Evolutionary conservation across 371 early-diverging fungal species (phyloP).

Genomic region (Nosema muscidifuracis): DNA sequence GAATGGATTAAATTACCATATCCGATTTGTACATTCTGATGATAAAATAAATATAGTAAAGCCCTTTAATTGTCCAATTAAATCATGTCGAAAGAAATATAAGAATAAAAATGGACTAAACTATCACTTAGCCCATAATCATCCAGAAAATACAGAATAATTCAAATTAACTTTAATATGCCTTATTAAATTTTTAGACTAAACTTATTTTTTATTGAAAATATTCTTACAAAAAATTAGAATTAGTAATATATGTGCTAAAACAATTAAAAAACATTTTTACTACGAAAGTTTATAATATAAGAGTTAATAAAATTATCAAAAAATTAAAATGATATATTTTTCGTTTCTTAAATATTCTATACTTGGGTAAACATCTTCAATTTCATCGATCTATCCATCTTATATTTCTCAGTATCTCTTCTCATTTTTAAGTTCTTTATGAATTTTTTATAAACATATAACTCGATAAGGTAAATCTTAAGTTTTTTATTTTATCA

Average conservation of each 20-base stretch:
- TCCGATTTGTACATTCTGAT: conserved; percentile 59
- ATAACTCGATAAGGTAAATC: conserved; percentile 52
- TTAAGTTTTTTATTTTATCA: conserved; percentile 37
- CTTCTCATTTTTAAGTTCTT: conserved; percentile 62
- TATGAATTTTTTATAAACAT: conserved; percentile 50
- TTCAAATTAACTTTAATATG: too few species aligned
- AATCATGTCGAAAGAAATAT: conserved; percentile 80
- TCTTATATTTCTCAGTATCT: conserved; percentile 15
- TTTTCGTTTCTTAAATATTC: too few species aligned
- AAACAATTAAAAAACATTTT: too few species aligned
- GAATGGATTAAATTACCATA: conserved; percentile 64
- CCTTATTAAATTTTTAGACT: too few species aligned
- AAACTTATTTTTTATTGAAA: too few species aligned
- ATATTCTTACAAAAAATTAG: too few species aligned
- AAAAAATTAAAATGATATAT: too few species aligned
- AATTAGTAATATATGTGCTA: too few species aligned
- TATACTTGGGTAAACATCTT: too few species aligned
- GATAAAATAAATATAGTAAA: conserved; percentile 65
- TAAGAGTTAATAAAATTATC: too few species aligned
- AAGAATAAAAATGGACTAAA: conserved; percentile 90
- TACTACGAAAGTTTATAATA: too few species aligned
- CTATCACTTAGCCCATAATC: conserved; percentile 72
- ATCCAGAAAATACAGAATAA: not conserved
- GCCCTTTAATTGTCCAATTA: conserved; percentile 76
- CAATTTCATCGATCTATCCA: too few species aligned